phyloP scores from a whole-genome alignment of 2,329 filamentous ascomycete species.

The Seiridium unicorne region DNA sequence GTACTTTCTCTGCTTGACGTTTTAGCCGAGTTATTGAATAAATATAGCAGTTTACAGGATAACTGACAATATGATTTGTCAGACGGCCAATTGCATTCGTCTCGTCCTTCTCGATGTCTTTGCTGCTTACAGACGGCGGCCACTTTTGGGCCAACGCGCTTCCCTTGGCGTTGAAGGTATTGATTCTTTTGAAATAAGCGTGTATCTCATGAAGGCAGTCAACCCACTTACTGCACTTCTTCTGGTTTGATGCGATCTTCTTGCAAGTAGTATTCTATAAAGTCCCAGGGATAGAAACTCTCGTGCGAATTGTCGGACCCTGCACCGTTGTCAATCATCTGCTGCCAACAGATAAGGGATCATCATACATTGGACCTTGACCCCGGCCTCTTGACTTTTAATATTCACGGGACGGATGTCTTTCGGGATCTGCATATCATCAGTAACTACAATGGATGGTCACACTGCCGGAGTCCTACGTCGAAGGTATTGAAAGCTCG shows the following conservation, averaged over 20 bases:
- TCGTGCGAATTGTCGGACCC: slow-evolving; percentile 67
- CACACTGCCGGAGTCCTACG: slow-evolving; percentile 35
- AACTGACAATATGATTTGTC: slow-evolving; percentile 58
- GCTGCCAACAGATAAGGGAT: not conserved
- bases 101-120: slow-evolving; percentile 55
- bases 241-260: slow-evolving; percentile 31
- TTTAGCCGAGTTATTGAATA: not conserved
- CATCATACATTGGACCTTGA: slow-evolving; percentile 49
- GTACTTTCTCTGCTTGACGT: slow-evolving; percentile 53
- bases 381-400: slow-evolving; percentile 29
- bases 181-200: slow-evolving; percentile 12
- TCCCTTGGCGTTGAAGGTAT: slow-evolving; percentile 26
- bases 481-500: slow-evolving; percentile 66
- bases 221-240: slow-evolving; percentile 26
- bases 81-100: slow-evolving; percentile 57
- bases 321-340: slow-evolving; percentile 26
- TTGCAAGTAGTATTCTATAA: slow-evolving; percentile 50
- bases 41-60: not conserved
- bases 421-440: slow-evolving; percentile 39
- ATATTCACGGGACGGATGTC: slow-evolving; percentile 37
- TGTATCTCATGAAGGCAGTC: not conserved
- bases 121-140: slow-evolving; percentile 60
- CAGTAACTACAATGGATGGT: too few relatives aligned
- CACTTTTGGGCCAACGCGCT: slow-evolving; percentile 30
- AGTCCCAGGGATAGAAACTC: slow-evolving; percentile 65